These are phyloP conservation scores for Wickerhamomyces pijperi DNA, from an alignment of 805 yeast species.

Conservation along the genomic window DNA sequence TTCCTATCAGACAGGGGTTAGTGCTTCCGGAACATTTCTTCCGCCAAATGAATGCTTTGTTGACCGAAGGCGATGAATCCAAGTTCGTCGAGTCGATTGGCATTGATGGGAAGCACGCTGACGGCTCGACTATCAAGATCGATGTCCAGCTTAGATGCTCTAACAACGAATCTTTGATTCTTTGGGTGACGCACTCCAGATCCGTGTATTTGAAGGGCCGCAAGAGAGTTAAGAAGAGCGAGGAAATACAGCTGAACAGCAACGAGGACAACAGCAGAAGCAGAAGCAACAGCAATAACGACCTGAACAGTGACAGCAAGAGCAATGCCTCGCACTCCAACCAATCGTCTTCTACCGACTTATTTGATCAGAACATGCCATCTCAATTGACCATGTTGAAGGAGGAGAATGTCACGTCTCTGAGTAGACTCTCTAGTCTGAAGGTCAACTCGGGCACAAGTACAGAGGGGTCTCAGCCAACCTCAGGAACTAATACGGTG, in stretches of 20 bases:
- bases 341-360: not conserved
- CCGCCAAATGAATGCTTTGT: conserved; percentile 40
- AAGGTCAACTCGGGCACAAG: conserved; percentile 4
- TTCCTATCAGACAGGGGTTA: conserved; percentile 46
- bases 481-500: too few relatives aligned
- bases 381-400: conserved; percentile 29
- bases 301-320: conserved; percentile 3
- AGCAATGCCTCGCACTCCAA: not conserved
- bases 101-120: conserved; percentile 55
- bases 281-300: too few relatives aligned
- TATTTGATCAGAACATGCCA: conserved; percentile 23
- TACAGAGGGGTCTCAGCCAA: not conserved
- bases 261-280: too few relatives aligned
- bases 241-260: too few relatives aligned
- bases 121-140: conserved; percentile 52
- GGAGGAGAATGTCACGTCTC: conserved; percentile 23
- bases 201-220: conserved; percentile 14
- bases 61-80: conserved; percentile 30
- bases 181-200: conserved; percentile 85
- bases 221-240: conserved; percentile 1
- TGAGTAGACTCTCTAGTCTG: conserved; percentile 17
- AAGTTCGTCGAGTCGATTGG: conserved; percentile 52
- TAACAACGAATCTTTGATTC: conserved; percentile 41
- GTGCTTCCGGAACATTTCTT: conserved; percentile 90
- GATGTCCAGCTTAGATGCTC: conserved; percentile 78